Conservation (phyloP, 148 eudicot genomes). For the Persicaria tinctoria region DNA sequence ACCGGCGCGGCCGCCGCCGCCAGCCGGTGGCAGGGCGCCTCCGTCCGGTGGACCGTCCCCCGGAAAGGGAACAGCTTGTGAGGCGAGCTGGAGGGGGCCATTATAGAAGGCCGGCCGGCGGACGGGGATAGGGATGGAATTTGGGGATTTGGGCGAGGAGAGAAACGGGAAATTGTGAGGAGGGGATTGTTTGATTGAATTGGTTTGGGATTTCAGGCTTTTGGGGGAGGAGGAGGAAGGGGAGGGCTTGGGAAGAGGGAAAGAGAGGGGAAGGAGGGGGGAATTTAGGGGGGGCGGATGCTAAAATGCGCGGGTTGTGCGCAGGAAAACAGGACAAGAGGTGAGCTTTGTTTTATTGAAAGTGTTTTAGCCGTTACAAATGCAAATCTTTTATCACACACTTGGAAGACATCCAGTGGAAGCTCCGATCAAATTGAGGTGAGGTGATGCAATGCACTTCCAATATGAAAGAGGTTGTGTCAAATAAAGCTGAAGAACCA, state of each 20-base stretch:
- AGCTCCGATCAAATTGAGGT: too few species aligned
- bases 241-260: background rate
- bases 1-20: background rate
- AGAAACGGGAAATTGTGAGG: background rate
- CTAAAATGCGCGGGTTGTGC: slow-evolving; percentile 10
- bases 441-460: too few species aligned
- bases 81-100: slow-evolving; percentile 12
- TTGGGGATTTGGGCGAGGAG: background rate
- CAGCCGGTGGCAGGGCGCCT: background rate
- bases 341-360: background rate
- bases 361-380: background rate
- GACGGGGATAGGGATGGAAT: background rate
- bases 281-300: background rate
- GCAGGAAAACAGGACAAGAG: background rate
- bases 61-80: slow-evolving; percentile 9
- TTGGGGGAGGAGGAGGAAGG: background rate
- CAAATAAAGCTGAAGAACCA: too few species aligned
- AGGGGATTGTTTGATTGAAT: background rate
- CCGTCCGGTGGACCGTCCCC: slow-evolving; percentile 13
- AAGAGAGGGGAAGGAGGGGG: background rate
- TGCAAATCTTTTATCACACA: background rate
- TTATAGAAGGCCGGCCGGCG: background rate
- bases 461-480: too few species aligned
- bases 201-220: background rate
- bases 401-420: background rate